A percentile compares a stretch with the other conserved stretches of the same genome.
These are phyloP conservation scores for Colletotrichum viniferum DNA, from an alignment of 2,329 filamentous ascomycete species.

Conservation along the genomic window DNA sequence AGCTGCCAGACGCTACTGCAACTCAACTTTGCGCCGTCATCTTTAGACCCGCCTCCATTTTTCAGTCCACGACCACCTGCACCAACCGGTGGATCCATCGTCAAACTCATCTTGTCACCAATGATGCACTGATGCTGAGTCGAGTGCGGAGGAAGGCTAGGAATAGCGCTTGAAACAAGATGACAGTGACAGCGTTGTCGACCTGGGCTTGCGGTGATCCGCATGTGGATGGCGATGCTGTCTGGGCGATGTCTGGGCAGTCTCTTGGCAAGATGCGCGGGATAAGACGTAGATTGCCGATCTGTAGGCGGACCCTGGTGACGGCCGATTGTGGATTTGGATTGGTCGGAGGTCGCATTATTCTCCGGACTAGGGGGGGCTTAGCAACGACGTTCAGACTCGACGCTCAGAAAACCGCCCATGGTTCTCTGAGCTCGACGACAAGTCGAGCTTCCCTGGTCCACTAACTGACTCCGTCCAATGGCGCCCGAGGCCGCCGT, in stretches of 20 bases:
- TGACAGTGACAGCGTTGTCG: conserved; percentile 21
- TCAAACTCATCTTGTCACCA: conserved; percentile 20
- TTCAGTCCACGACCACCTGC: background rate
- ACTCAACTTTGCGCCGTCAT: background rate
- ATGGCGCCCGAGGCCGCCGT: background rate
- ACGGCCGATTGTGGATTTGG: conserved; percentile 12
- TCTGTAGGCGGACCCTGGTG: conserved; percentile 8
- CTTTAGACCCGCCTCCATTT: background rate
- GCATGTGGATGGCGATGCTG: conserved; percentile 18
- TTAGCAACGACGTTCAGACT: conserved; percentile 19
- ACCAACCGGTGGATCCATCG: conserved; percentile 11
- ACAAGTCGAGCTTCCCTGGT: conserved; percentile 13
- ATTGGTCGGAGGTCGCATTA: conserved; percentile 19
- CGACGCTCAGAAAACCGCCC: background rate
- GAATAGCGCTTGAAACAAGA: conserved; percentile 24
- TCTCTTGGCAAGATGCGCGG: conserved; percentile 24
- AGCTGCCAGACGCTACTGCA: conserved; percentile 11
- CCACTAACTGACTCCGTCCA: background rate
- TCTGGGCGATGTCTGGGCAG: conserved; percentile 21
- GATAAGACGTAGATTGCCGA: conserved; percentile 24
- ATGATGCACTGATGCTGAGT: conserved; percentile 12
- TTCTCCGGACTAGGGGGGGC: conserved; percentile 22
- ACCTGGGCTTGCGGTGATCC: conserved; percentile 17
- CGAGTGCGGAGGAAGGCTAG: conserved; percentile 15
- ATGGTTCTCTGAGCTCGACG: conserved; percentile 10